Evolutionary conservation across 1,139 yeast genomes (phyloP).

Genomic region (Meyerozyma smithsonii): DNA sequence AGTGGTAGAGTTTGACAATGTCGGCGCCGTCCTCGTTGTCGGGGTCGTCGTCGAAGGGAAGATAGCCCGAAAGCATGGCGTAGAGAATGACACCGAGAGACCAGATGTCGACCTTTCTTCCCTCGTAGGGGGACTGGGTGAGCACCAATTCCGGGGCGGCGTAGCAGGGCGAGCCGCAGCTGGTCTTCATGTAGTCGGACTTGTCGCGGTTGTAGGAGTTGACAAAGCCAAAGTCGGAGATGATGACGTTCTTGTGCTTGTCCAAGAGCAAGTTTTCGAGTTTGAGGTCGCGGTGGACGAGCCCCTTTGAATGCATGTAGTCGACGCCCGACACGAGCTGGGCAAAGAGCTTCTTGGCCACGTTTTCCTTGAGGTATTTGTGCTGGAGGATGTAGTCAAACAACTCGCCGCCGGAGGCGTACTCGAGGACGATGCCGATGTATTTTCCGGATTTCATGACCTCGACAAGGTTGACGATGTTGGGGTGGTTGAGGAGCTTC

Average conservation of each 20-base stretch:
- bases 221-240: constrained; percentile 88
- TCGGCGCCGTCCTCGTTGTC: constrained; percentile 95
- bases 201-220: constrained; percentile 68
- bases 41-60: constrained; percentile 97
- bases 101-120: constrained; percentile 96
- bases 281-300: constrained; percentile 77
- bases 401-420: constrained; percentile 96
- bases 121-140: constrained; percentile 82
- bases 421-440: constrained; percentile 92
- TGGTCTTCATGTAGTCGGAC: constrained; percentile 83
- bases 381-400: constrained; percentile 89
- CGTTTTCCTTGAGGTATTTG: constrained; percentile 77
- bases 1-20: constrained; percentile 83
- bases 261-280: constrained; percentile 69
- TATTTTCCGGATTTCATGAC: constrained; percentile 92
- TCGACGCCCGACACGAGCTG: constrained; percentile 92
- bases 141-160: constrained; percentile 97
- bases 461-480: constrained; percentile 85
- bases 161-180: constrained; percentile 97
- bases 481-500: constrained; percentile 83
- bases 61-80: constrained; percentile 95
- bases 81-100: constrained; percentile 91
- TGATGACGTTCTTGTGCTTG: constrained; percentile 73
- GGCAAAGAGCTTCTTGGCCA: constrained; percentile 85
- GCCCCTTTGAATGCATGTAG: constrained; percentile 80